phyloP scores from a whole-genome alignment of 2,329 filamentous ascomycete genomes.

The Calonectria pseudoturangicola region DNA sequence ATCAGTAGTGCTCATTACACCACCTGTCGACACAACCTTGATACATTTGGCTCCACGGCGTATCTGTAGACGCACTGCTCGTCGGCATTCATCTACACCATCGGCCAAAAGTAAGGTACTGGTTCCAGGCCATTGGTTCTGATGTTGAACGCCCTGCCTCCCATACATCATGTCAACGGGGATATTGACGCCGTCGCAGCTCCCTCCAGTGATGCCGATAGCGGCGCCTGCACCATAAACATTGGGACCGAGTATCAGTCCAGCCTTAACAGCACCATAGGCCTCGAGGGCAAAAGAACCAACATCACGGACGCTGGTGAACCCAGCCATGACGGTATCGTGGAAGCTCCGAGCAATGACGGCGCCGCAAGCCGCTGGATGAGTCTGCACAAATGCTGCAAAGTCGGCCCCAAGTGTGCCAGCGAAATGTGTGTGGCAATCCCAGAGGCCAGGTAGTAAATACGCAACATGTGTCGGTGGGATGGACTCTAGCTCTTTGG shows the following conservation, averaged over 20 bases:
- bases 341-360: slow-evolving; percentile 53
- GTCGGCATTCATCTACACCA: slow-evolving; percentile 64
- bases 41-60: slow-evolving; percentile 63
- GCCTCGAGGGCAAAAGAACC: slow-evolving; percentile 68
- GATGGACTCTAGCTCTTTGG: not conserved
- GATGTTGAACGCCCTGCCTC: not conserved
- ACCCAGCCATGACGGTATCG: slow-evolving; percentile 65
- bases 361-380: slow-evolving; percentile 14
- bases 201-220: slow-evolving; percentile 69
- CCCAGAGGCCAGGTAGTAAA: slow-evolving; percentile 72
- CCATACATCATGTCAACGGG: not conserved
- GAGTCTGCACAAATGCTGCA: not conserved
- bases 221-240: slow-evolving; percentile 67
- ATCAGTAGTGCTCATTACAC: slow-evolving; percentile 62
- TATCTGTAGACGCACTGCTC: slow-evolving; percentile 63
- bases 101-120: slow-evolving; percentile 60
- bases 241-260: slow-evolving; percentile 66
- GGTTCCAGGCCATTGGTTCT: slow-evolving; percentile 57
- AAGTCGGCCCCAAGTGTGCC: slow-evolving; percentile 52
- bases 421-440: slow-evolving; percentile 69
- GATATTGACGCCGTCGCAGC: slow-evolving; percentile 59
- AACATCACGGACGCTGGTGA: slow-evolving; percentile 70
- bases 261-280: slow-evolving; percentile 64
- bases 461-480: slow-evolving; percentile 48
- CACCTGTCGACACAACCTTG: slow-evolving; percentile 64